Conservation (phyloP, 192 early-diverging fungal genomes). For the Coemansia sp. region DNA sequence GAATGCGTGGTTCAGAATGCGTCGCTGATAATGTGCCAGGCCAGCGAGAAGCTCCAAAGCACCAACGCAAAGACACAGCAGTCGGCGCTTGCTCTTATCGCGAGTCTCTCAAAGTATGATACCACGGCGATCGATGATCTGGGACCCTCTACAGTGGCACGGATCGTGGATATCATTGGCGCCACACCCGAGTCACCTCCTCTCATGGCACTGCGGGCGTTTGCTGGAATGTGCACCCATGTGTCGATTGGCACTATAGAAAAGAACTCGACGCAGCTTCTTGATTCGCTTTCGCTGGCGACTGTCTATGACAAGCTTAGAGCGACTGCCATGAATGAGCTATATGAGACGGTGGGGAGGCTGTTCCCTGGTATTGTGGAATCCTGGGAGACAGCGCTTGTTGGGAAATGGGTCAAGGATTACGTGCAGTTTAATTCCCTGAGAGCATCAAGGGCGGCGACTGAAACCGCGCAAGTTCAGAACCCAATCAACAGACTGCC, state of each 20-base stretch:
- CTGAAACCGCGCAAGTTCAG: slow-evolving; percentile 24
- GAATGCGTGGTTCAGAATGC: slow-evolving; percentile 15
- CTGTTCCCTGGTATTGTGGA: slow-evolving; percentile 18
- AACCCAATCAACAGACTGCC: slow-evolving; percentile 26
- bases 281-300: slow-evolving; percentile 23
- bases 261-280: slow-evolving; percentile 6
- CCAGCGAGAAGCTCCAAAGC: slow-evolving; percentile 4
- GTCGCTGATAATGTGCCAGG: slow-evolving; percentile 4
- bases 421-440: slow-evolving; percentile 18
- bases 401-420: slow-evolving; percentile 16
- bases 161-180: slow-evolving; percentile 26
- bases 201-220: slow-evolving; percentile 25
- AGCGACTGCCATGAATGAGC: slow-evolving; percentile 16
- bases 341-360: slow-evolving; percentile 25
- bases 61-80: slow-evolving; percentile 1
- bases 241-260: slow-evolving; percentile 15
- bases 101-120: slow-evolving; percentile 30
- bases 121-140: background rate
- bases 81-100: slow-evolving; percentile 25
- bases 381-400: slow-evolving; percentile 19
- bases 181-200: slow-evolving; percentile 33
- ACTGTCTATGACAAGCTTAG: slow-evolving; percentile 31
- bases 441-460: slow-evolving; percentile 13
- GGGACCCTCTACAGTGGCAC: slow-evolving; percentile 12
- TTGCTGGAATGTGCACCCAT: slow-evolving; percentile 30